phyloP scores from a whole-genome alignment of 2,329 filamentous ascomycete genomes.

The Rasamsonia emersonii region DNA sequence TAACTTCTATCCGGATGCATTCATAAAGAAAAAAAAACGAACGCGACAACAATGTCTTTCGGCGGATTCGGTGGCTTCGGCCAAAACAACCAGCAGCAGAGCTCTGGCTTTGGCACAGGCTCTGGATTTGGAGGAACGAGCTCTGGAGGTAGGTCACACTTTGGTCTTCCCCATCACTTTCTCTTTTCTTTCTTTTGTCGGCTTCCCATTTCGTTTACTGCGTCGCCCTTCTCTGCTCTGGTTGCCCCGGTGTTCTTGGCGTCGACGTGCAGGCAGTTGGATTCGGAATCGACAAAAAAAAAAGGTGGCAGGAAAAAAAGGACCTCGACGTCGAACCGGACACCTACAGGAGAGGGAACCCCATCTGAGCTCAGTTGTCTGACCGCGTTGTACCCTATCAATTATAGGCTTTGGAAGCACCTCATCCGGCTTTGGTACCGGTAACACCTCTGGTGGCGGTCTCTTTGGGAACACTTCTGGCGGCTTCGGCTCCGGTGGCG shows the following conservation, averaged over 20 bases:
- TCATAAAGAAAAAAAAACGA: conserved; percentile 15
- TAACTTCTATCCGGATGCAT: conserved; percentile 20
- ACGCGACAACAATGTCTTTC: conserved; percentile 29
- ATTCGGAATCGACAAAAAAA: conserved; percentile 15
- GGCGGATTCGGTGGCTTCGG: conserved; percentile 53
- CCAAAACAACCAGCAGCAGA: conserved; percentile 45
- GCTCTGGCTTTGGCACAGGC: conserved; percentile 30
- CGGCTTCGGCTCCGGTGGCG: conserved; percentile 34
- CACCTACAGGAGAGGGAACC: conserved; percentile 23
- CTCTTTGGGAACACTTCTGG: conserved; percentile 28
- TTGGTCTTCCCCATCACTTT: conserved; percentile 5
- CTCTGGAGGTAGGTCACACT: conserved; percentile 28
- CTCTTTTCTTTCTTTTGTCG: conserved; percentile 8
- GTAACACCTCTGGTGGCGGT: conserved; percentile 23
- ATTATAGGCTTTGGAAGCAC: conserved; percentile 34
- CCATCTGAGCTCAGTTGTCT: conserved; percentile 28
- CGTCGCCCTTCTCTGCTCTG: conserved; percentile 8
- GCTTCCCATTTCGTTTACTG: conserved; percentile 3
- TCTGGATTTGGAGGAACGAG: conserved; percentile 26
- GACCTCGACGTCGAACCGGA: conserved; percentile 19
- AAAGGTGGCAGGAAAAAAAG: conserved; percentile 8
- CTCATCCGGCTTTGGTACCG: conserved; percentile 29
- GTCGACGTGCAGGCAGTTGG: conserved; percentile 19
- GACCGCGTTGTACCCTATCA: conserved; percentile 28
- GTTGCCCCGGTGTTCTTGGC: conserved; percentile 20